phyloP scores from a whole-genome alignment of 345 rosid species.

The Ceriops tagal region DNA sequence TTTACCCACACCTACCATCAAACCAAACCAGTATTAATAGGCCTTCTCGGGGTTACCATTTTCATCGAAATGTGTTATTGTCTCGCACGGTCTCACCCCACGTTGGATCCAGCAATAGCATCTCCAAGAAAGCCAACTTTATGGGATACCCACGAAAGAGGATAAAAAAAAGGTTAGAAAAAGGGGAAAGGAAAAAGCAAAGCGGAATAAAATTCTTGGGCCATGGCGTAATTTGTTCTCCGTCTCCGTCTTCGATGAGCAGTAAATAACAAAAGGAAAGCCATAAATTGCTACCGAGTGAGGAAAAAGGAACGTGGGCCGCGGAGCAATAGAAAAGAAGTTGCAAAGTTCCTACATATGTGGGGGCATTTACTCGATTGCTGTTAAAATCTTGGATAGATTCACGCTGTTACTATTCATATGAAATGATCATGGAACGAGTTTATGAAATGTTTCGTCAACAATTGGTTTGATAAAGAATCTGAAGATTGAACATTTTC shows the following conservation, averaged over 20 bases:
- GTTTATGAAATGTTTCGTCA: no score
- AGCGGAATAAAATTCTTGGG: not conserved
- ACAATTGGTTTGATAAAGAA: no score
- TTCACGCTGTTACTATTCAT: no score
- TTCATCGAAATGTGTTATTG: constrained; percentile 3
- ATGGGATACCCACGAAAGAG: constrained; percentile 20
- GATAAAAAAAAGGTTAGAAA: not conserved
- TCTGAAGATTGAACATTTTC: no score
- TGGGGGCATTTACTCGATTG: no score
- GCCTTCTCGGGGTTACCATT: not conserved
- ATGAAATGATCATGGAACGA: no score
- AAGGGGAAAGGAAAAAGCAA: not conserved
- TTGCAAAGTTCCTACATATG: no score
- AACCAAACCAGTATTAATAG: no score
- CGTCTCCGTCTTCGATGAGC: no score
- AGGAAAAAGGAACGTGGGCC: no score
- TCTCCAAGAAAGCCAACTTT: constrained; percentile 10
- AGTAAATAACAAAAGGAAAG: no score
- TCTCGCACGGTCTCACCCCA: not conserved
- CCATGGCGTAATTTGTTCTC: not conserved
- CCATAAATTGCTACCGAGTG: not conserved
- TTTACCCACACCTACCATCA: not conserved
- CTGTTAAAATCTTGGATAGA: no score
- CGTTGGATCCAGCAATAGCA: constrained; percentile 10
- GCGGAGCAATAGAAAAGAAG: not conserved